Evolutionary conservation across 2,329 filamentous ascomycete genomes (phyloP).

Genomic region (Pestalotiopsis fici): DNA sequence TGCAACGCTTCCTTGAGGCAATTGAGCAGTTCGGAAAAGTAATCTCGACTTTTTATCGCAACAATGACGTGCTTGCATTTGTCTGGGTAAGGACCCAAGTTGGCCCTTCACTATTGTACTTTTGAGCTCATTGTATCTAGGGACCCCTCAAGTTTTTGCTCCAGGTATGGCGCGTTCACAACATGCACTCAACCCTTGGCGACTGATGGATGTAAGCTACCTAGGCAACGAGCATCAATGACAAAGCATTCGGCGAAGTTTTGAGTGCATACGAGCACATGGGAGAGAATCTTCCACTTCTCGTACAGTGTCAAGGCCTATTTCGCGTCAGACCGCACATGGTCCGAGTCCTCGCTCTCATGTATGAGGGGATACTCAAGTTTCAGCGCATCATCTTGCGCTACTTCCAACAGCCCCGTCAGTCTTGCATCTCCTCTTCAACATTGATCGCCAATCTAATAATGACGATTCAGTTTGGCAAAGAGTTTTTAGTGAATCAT

Average conservation of each 20-base stretch:
- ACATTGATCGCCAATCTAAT: neutral
- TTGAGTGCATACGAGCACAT: constrained; percentile 20
- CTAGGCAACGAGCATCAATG: neutral
- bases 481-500: constrained; percentile 24
- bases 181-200: neutral
- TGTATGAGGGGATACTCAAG: constrained; percentile 20
- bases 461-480: constrained; percentile 21
- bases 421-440: neutral
- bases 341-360: constrained; percentile 11
- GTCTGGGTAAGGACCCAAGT: constrained; percentile 21
- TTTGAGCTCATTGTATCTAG: neutral
- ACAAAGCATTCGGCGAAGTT: constrained; percentile 14
- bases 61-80: constrained; percentile 20
- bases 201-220: constrained; percentile 6
- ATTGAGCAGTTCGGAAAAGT: constrained; percentile 24
- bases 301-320: constrained; percentile 19
- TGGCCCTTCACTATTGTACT: neutral
- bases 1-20: constrained; percentile 21
- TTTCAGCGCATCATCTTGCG: constrained; percentile 18
- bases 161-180: constrained; percentile 5
- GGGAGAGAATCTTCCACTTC: constrained; percentile 20
- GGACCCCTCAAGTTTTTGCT: constrained; percentile 20
- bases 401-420: constrained; percentile 20
- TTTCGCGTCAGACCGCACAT: constrained; percentile 17
- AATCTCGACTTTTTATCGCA: constrained; percentile 20